Base-by-base conservation (phyloP, 108 stramenopile genomes). In the Nitzschia putrida region DNA sequence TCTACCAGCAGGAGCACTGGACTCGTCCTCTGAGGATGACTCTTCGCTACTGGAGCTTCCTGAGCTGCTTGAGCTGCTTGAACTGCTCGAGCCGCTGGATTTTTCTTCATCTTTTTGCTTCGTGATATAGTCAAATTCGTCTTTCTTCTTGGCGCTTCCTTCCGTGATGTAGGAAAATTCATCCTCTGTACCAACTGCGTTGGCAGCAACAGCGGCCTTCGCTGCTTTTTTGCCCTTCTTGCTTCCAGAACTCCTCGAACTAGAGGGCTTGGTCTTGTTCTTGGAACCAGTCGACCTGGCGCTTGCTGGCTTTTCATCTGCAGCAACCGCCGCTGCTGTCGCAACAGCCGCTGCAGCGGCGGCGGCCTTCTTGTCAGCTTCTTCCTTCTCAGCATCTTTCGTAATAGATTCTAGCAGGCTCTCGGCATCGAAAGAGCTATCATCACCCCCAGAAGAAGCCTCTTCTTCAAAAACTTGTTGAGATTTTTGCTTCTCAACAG, bases 351-450 rank as follows among this genome's bases (percentile, higher is more conserved):
- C 22, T 49, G 44, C 59, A 14, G 58, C 69, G 26, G 13, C 57
- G 8, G 57, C 58, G 13, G 8, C 49, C 41, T 68, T 57, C 22
- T 26, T 23, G 22, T 60, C 58, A 11, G 58, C 50, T 25, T 56
- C 43, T 22, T 72, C 58, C 34, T 59, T 43, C 64, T 73, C 54
- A 5, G 64, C 63, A 20, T 67, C 74, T 45, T 55, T 74, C 7
- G 66, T 59, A 25, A 68, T 57, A 4, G 66, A 67, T 26, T 67
- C 74, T 11, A 74, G 34, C 26, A 68, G 45, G 44, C 74, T 74
- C 39, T 67, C 74, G 11, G 74, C 74, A 53, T 74, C 74, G 38
- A 74, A 74, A 29, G 66, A 68, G 42, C 74, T 74, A 20, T 67
- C 74, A 52, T 71, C 70, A 10, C 23, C 61, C 0, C 20, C 44